Evolutionary conservation across 1,139 yeast species (phyloP), one percentile per base, ranked within the genome.

Genomic region (Suhomyces taliae): DNA sequence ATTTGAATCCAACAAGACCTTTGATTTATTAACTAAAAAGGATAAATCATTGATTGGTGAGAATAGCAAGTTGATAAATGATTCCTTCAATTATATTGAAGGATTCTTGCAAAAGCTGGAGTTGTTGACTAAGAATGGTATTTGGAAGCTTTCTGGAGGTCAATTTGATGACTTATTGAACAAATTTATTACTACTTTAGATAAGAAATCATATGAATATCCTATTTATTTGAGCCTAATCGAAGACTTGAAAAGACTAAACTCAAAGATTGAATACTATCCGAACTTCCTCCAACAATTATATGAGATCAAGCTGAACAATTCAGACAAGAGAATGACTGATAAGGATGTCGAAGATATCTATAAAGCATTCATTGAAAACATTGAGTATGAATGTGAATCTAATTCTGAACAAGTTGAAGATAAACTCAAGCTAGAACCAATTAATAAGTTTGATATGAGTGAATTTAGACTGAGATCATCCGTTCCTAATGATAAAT

Each of bases 211-310:
- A 1, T 47, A 48, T 27, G 52, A 51, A 2, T 58, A 56, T 46
- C 59, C 61, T 24, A 50, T 53, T 19, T 49, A 43, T 9, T 47
- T 49, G 35, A 41, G 48, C 37, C 41, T 62, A 8, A 39, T 61
- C 29, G 53, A 52, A 1, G 51, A 55, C 19, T 54, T 64, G 50
- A 52, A 47, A 34, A 35, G 37, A 3, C 60, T 52, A 42, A 65
- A 62, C 45, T 10, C 43, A 1, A 48, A 54, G 34, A 57, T 65
- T 44, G 60, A 58, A 19, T 52, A 56, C 43, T 65, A 60, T 48
- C 67, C 68, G 7, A 46, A 53, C 32, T 61, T 61, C 37, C 53
- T 64, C 34, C 58, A 58, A 34, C 58, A 60, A 26, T 51, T 63
- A 43, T 58, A 51, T 44, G 60, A 54, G 36, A 49, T 54, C 32